These are phyloP conservation scores for Aspergillus nanangensis DNA, from an alignment of 495 filamentous ascomycete species.

Conservation along the genomic window DNA sequence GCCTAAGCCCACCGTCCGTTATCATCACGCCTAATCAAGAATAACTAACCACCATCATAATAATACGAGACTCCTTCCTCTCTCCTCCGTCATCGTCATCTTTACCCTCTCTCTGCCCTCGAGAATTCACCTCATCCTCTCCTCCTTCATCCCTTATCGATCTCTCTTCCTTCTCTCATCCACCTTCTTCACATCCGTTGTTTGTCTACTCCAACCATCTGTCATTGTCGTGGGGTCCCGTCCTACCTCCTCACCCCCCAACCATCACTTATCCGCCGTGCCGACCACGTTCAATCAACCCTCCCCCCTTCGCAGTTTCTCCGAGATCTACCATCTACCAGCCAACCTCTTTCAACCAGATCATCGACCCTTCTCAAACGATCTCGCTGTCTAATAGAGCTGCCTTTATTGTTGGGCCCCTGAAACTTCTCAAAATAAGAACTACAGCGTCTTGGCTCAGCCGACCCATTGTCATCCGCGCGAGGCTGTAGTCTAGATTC, in stretches of 20 bases:
- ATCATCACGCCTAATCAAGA: no score
- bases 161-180: background rate
- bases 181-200: background rate
- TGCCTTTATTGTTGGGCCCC: no score
- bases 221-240: constrained; percentile 4
- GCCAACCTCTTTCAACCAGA: background rate
- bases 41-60: no score
- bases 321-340: background rate
- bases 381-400: no score
- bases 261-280: background rate
- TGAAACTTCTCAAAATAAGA: no score
- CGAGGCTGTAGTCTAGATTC: no score
- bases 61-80: background rate
- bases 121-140: background rate
- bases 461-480: no score
- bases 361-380: no score
- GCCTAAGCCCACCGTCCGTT: background rate
- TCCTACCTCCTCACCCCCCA: no score
- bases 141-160: background rate
- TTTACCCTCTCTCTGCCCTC: background rate
- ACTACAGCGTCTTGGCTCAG: no score
- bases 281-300: background rate
- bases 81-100: background rate
- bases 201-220: background rate
- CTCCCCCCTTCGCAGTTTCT: no score